These are phyloP conservation scores for Marchantia paleacea DNA, from an alignment of 225 moss, liverwort and hornwort species.

Conservation along the genomic window DNA sequence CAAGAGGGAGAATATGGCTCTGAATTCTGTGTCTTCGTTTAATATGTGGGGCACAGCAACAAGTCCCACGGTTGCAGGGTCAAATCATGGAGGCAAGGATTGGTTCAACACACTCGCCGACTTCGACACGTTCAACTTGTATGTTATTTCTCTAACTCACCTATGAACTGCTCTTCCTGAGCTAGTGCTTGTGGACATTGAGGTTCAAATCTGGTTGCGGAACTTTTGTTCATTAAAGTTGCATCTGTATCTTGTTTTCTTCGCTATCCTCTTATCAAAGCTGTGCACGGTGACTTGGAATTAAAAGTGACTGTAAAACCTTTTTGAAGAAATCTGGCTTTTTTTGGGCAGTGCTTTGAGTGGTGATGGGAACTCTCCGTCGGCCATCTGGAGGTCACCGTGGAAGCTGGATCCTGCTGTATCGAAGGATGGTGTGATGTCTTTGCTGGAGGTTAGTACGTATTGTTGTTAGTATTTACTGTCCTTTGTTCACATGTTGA, in stretches of 20 bases:
- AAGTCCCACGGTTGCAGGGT: constrained; percentile 34
- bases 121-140: constrained; percentile 51
- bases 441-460: constrained; percentile 66
- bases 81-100: constrained; percentile 39
- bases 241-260: background rate
- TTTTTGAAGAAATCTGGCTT: background rate
- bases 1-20: constrained; percentile 49
- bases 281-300: background rate
- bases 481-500: background rate
- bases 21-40: constrained; percentile 38
- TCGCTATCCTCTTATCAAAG: background rate
- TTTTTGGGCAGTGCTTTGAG: constrained; percentile 32
- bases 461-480: background rate
- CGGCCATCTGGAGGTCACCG: constrained; percentile 80
- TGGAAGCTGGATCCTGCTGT: constrained; percentile 70
- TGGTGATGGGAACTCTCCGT: constrained; percentile 55
- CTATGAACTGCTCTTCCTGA: background rate
- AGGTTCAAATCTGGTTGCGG: background rate
- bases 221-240: background rate
- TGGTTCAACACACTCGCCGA: constrained; percentile 45
- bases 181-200: background rate
- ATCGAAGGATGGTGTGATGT: constrained; percentile 59
- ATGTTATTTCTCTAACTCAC: constrained; percentile 9
- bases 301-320: background rate
- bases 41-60: constrained; percentile 38